These are phyloP conservation scores for Aureobasidium mangrovei DNA, from an alignment of 2,329 filamentous ascomycete species.

Conservation along the genomic window DNA sequence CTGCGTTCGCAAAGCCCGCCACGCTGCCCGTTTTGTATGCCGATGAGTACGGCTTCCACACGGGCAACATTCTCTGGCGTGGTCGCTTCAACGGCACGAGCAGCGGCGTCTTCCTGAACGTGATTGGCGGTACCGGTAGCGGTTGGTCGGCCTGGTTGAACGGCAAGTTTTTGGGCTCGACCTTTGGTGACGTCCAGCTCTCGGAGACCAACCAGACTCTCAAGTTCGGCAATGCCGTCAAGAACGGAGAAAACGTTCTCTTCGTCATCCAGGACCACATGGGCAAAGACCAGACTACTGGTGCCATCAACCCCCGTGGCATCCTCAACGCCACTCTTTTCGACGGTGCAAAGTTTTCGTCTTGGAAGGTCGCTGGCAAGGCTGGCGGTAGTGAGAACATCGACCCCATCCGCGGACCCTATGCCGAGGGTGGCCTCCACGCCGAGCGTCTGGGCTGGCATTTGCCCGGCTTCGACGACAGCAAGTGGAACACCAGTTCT, in stretches of 20 bases:
- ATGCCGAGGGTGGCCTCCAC: slow-evolving; percentile 51
- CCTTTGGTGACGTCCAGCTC: slow-evolving; percentile 41
- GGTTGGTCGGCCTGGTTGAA: slow-evolving; percentile 53
- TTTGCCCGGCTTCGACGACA: slow-evolving; percentile 44
- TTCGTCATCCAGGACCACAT: slow-evolving; percentile 52
- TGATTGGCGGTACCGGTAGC: slow-evolving; percentile 45
- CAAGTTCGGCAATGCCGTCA: slow-evolving; percentile 44
- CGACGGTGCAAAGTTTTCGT: slow-evolving; percentile 38
- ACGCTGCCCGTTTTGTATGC: slow-evolving; percentile 34
- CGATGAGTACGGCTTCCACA: slow-evolving; percentile 35
- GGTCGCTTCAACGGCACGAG: slow-evolving; percentile 32
- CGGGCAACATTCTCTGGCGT: slow-evolving; percentile 34
- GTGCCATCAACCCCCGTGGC: slow-evolving; percentile 42
- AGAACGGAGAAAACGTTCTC: slow-evolving; percentile 37
- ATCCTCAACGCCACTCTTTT: slow-evolving; percentile 45
- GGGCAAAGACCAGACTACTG: slow-evolving; percentile 48
- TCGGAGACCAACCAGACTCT: slow-evolving; percentile 35
- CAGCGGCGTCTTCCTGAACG: slow-evolving; percentile 34
- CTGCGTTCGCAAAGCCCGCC: slow-evolving; percentile 29
- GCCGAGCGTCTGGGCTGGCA: slow-evolving; percentile 52
- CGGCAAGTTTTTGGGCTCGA: slow-evolving; percentile 47
- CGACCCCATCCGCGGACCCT: slow-evolving; percentile 48
- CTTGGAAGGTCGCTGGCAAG: slow-evolving; percentile 52
- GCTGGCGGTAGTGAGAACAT: slow-evolving; percentile 45
- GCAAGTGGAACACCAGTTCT: slow-evolving; percentile 34